A percentile compares a stretch with the other conserved stretches of the same genome.
phyloP scores from a whole-genome alignment of 1,284 basidiomycete species.

The Cerrena zonata region DNA sequence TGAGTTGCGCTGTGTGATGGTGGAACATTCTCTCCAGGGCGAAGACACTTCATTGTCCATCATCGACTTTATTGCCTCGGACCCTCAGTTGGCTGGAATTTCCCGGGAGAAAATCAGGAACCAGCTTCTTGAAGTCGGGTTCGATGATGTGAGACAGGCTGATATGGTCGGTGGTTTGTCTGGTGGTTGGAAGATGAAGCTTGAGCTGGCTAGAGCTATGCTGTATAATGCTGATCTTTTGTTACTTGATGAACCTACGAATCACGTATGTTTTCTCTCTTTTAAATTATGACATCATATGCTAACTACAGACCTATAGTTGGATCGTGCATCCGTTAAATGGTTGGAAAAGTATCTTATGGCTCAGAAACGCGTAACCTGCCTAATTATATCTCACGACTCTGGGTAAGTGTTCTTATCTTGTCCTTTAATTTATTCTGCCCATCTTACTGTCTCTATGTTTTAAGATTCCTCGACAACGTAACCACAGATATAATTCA shows the following conservation, averaged over 20 bases:
- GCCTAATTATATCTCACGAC: constrained; percentile 95
- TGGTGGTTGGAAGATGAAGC: constrained; percentile 99
- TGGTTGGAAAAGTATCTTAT: constrained; percentile 93
- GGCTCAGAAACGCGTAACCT: constrained; percentile 79
- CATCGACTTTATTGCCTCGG: constrained; percentile 81
- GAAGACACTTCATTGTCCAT: constrained; percentile 80
- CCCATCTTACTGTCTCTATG: constrained; percentile 8
- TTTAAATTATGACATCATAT: not conserved
- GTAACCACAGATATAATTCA: constrained; percentile 98
- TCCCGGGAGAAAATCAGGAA: constrained; percentile 67
- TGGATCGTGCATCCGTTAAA: constrained; percentile 84
- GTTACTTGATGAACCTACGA: constrained; percentile 89
- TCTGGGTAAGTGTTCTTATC: constrained; percentile 69
- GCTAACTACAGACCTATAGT: constrained; percentile 34
- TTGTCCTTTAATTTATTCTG: not conserved
- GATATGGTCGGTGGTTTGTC: constrained; percentile 87
- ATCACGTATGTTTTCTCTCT: constrained; percentile 60
- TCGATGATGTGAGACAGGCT: constrained; percentile 81
- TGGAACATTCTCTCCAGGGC: constrained; percentile 91
- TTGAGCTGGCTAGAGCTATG: constrained; percentile 91
- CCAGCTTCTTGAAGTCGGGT: constrained; percentile 84
- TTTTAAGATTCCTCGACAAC: constrained; percentile 83
- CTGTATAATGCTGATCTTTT: constrained; percentile 92
- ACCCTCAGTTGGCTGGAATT: constrained; percentile 55
- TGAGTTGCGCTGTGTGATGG: constrained; percentile 86